A percentile compares a stretch with the other conserved stretches of the same genome.
Conservation (phyloP, 139 green algal species). For the Tetradesmus obliquus region DNA sequence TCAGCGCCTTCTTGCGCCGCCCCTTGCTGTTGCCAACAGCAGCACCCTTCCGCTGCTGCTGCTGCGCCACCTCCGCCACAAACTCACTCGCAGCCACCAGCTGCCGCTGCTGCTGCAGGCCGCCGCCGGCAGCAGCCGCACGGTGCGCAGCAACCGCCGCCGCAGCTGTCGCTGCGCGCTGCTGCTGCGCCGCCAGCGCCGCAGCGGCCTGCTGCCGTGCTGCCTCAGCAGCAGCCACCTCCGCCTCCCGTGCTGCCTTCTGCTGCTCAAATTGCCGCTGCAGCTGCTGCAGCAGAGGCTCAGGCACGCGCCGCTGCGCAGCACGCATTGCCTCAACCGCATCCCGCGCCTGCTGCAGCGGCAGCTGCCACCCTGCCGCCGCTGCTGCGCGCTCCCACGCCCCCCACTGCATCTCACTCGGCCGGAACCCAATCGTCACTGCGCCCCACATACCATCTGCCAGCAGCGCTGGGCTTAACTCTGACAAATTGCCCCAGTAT, state of each 20-base stretch:
- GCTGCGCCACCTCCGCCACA: neutral
- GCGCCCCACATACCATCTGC: slow-evolving; percentile 17
- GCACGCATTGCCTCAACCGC: neutral
- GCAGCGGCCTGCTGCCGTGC: neutral
- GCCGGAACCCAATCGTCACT: neutral
- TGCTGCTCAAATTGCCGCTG: neutral
- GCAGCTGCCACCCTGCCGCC: neutral
- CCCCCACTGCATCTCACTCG: neutral
- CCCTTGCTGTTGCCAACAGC: neutral
- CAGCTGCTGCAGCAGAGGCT: slow-evolving; percentile 4
- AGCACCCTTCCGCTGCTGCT: neutral
- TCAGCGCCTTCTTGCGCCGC: neutral
- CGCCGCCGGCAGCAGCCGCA: neutral
- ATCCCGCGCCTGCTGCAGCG: slow-evolving; percentile 11
- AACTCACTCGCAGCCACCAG: neutral
- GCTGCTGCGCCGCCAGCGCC: slow-evolving; percentile 23
- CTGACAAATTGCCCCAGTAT: neutral
- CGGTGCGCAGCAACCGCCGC: neutral
- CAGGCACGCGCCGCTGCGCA: neutral
- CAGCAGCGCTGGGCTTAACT: neutral
- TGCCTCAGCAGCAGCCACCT: slow-evolving; percentile 11
- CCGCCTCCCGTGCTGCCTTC: neutral
- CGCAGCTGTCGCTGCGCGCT: neutral
- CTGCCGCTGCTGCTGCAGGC: neutral
- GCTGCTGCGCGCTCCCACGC: slow-evolving; percentile 17